These are phyloP conservation scores for Phellopilus nigrolimitatus DNA, from an alignment of 1,284 basidiomycete species.

Conservation along the genomic window DNA sequence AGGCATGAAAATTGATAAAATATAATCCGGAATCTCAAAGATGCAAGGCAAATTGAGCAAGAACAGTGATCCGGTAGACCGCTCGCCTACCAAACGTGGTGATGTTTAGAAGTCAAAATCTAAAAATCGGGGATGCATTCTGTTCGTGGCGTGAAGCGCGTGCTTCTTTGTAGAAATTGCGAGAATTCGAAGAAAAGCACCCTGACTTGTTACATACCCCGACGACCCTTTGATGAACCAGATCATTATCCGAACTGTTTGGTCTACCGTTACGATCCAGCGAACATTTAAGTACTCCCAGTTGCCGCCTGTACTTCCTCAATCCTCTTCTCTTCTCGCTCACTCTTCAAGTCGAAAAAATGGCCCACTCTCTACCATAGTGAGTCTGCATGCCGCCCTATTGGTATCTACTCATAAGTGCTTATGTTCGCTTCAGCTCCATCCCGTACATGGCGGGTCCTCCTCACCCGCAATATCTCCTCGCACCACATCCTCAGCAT, in stretches of 20 bases:
- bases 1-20: constrained; percentile 7
- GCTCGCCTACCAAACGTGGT: constrained; percentile 2
- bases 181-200: constrained; percentile 7
- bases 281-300: constrained; percentile 11
- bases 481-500: constrained; percentile 15
- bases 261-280: not conserved
- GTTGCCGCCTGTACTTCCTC: not conserved
- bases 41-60: not conserved
- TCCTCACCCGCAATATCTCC: constrained; percentile 18
- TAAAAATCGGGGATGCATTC: constrained; percentile 3
- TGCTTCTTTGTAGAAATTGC: constrained; percentile 10
- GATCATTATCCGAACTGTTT: constrained; percentile 12
- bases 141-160: constrained; percentile 9
- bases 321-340: not conserved
- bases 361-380: constrained; percentile 17
- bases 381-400: not conserved
- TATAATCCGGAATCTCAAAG: constrained; percentile 7
- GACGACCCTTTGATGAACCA: constrained; percentile 16
- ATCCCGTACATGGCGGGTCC: constrained; percentile 13
- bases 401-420: not conserved
- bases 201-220: constrained; percentile 17
- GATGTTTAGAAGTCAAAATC: not conserved
- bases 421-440: constrained; percentile 10
- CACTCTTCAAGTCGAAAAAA: constrained; percentile 1
- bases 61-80: constrained; percentile 12